Base-by-base conservation (phyloP, 2,329 filamentous ascomycete species). In the Lasiodiplodia hormozganensis region DNA sequence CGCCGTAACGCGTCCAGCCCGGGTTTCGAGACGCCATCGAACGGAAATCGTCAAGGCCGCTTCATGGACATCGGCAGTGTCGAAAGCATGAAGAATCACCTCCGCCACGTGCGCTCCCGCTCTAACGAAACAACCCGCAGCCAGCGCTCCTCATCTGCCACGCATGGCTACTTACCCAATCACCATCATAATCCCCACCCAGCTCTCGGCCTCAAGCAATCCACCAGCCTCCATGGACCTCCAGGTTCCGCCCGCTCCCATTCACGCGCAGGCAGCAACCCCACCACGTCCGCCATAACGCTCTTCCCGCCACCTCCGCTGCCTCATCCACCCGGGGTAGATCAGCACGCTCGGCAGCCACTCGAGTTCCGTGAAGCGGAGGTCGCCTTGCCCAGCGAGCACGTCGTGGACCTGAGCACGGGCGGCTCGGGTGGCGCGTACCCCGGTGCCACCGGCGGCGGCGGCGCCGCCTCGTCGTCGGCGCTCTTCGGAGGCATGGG, bases 331-430 rank as follows among this genome's bases (percentile, higher is more conserved):
- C 21, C 16, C 10, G 14, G 23, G 23, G 14, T 8, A 2, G 21
- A 23, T 11, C 34, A 62, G 21, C 57, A 62, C 21, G 16, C 18
- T 72, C 40, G 72, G 70, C 21, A 70, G 70, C n/a, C 76, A 1
- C 70, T 78, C 10, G 78, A 78, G 1, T 80, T 80, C 69, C 71
- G 78, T 47, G 78, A 80, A 64, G 77, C 77, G 2, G 78, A 79
- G 69, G 74, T 79, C 10, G 70, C 74, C 2, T 2, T 36, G 36
- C 49, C 36, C 7, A 14, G 31, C 23, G 40, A 66, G 5, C 25
- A 36, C 21, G 18, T 56, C 23, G 53, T 49, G 14, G 36, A 66
- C 25, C 38, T 56, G 8, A 11, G 64, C 52, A 49, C 34, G 10
- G 25, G 53, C 16, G 64, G 64, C 52, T 57, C 51, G 3, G 64